Evolutionary conservation across 768 basidiomycete genomes (phyloP), one percentile per base, ranked within the genome.

Genomic region (Lactarius deliciosus): DNA sequence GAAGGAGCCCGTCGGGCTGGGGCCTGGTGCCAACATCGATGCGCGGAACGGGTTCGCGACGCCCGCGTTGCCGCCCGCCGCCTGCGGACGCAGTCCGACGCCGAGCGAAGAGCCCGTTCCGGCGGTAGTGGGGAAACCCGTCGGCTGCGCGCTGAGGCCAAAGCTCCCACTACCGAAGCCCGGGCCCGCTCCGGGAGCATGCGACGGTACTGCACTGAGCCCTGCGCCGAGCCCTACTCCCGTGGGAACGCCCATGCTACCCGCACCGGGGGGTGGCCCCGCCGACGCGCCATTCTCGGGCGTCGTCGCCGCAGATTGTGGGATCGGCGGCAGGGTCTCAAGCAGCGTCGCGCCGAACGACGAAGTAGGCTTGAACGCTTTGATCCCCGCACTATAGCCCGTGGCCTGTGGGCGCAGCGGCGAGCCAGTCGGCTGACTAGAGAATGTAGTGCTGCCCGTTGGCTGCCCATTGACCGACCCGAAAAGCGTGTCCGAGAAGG

Each of bases 271-370:
- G 36, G 50, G 30, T 7, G 45, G 56, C 43, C 15, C 61, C 16
- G 54, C 53, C 11, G 43, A 50, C 34, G 50, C 22, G 25, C 16
- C 34, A 16, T 41, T 50, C 5, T 40, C 50, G 55, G 87, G 83
- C 18, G 85, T 85, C 6, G 77, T 77, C 0, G 83, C 76, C 3
- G 76, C 74, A 6, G 88, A 85, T 40, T 84, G 86, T 13, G 89
- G 84, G 63, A 93, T 86, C 6, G 92, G 80, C 2, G 94, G 94
- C 30, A 86, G 73, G 10, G 76, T 76, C 65, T 82, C 82, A 36
- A 85, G 73, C 2, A 85, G 72, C 20, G 78, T 76, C 32, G 81
- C 81, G n/a, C 85, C 85, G 68, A 86, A 86, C 10, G 79, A 79
- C 7, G 79, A 80, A 1, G 81, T 77, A 13, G 85, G 85, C 71